Base-by-base conservation (phyloP, 768 basidiomycete genomes). In the Pisolithus orientalis region DNA sequence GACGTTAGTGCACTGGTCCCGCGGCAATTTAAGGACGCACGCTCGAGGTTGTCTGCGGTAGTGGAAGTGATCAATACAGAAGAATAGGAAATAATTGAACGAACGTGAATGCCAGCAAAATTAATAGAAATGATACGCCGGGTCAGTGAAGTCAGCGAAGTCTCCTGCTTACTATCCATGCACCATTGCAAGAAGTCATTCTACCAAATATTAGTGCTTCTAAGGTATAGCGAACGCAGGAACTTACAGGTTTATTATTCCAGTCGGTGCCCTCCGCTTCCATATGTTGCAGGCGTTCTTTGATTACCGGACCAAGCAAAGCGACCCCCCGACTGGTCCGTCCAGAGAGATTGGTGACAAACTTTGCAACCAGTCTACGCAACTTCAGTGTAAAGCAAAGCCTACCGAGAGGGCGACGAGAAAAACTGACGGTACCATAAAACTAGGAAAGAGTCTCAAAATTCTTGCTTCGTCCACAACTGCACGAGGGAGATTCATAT, bases 21-120 rank as follows among this genome's bases (percentile, higher is more conserved):
- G 16, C n/a, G n/a, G 4, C 2, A 4, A 45, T 4, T n/a, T n/a
- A 45, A 17, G 14, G 7, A 28, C 29, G 14, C 16, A 45, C 44
- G 29, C 1, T 31, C 6, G 44, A n/a, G 28, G 28, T 14, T 16
- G 44, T 27, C 44, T 45, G 34, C 46, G n/a, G 11, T 16, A 1
- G 13, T 9, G 27, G 11, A 24, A 34, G 13, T 13, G 32, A 28
- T 16, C 16, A 29, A 28, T 10, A 7, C 8, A 14, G 14, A 38
- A 25, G 2, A 7, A 32, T 13, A 4, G 4, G 28, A 6, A 17
- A 37, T 3, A 16, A 6, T n/a, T 4, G 42, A 13, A 47, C 63
- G 49, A 14, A 67, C 67, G 42, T 60, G 58, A 16, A 65, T 45
- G 0, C 28, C 9, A 16, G 44, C 28, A 28, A 45, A 16, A 27